These are phyloP conservation scores for Pharnaceum exiguum DNA, from an alignment of 148 eudicot species.

Conservation along the genomic window DNA sequence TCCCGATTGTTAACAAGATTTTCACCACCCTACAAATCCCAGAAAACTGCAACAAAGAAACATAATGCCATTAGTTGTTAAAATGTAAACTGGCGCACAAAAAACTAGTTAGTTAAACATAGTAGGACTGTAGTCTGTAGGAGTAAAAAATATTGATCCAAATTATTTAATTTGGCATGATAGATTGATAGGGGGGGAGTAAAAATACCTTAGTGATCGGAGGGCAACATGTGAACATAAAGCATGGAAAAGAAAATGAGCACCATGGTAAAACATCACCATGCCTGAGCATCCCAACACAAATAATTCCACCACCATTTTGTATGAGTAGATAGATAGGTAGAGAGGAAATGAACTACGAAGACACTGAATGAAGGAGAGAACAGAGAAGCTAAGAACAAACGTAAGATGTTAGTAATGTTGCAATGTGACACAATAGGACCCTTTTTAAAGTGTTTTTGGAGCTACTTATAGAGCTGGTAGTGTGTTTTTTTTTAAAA, in stretches of 20 bases:
- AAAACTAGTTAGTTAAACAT: not conserved
- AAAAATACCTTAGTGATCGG: conserved; percentile 44
- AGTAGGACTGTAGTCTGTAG: not conserved
- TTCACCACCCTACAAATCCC: conserved; percentile 44
- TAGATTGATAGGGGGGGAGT: not conserved
- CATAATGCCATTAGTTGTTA: not conserved
- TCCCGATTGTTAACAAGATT: too few relatives aligned
- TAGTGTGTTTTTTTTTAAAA: too few relatives aligned
- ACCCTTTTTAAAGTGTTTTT: too few relatives aligned
- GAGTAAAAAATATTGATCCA: not conserved
- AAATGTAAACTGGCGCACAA: not conserved
- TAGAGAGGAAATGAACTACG: too few relatives aligned
- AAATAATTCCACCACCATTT: conserved; percentile 44
- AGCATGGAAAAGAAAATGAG: conserved; percentile 50
- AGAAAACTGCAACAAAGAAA: conserved; percentile 37
- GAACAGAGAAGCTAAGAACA: too few relatives aligned
- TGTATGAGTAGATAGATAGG: too few relatives aligned
- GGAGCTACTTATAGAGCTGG: too few relatives aligned
- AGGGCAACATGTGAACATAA: conserved; percentile 41
- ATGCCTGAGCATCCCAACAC: conserved; percentile 65
- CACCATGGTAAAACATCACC: conserved; percentile 52
- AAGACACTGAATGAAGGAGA: too few relatives aligned
- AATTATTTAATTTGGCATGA: too few relatives aligned
- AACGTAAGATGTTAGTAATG: too few relatives aligned
- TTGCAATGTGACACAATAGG: too few relatives aligned